Conservation (phyloP, 306 rosid genomes). For the Biancaea sappan region DNA sequence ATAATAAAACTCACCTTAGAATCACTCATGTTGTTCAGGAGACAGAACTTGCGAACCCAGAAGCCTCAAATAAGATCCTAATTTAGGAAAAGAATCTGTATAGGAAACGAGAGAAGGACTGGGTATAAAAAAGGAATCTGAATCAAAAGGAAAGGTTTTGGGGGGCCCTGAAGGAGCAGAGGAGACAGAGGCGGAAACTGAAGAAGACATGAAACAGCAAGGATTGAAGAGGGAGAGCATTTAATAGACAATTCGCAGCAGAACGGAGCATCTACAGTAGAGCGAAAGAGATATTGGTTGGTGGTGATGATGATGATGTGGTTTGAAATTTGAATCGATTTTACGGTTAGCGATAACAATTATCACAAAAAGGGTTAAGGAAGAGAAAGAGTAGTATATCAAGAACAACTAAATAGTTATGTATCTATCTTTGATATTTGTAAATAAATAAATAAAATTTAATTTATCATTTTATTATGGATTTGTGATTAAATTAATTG, state of each 20-base stretch:
- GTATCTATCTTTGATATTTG: too few species aligned
- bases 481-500: too few species aligned
- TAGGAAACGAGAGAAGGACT: slow-evolving; percentile 17
- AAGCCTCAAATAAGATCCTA: slow-evolving; percentile 17
- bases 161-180: slow-evolving; percentile 71
- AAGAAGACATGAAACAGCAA: slow-evolving; percentile 78
- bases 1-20: slow-evolving; percentile 53
- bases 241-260: slow-evolving; percentile 41
- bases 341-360: too few species aligned
- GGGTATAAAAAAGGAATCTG: slow-evolving; percentile 38
- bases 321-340: neutral
- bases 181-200: slow-evolving; percentile 49
- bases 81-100: neutral
- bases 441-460: too few species aligned
- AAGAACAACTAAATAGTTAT: too few species aligned
- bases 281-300: neutral
- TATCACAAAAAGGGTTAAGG: too few species aligned
- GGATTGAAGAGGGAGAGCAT: slow-evolving; percentile 59
- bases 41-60: slow-evolving; percentile 36
- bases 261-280: slow-evolving; percentile 21
- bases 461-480: too few species aligned
- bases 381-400: neutral
- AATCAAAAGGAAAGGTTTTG: slow-evolving; percentile 60
- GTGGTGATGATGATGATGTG: neutral
- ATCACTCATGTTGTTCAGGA: slow-evolving; percentile 52